Evolutionary conservation across 2,329 filamentous ascomycete genomes (phyloP).

Genomic region (Curvularia verruculosa): DNA sequence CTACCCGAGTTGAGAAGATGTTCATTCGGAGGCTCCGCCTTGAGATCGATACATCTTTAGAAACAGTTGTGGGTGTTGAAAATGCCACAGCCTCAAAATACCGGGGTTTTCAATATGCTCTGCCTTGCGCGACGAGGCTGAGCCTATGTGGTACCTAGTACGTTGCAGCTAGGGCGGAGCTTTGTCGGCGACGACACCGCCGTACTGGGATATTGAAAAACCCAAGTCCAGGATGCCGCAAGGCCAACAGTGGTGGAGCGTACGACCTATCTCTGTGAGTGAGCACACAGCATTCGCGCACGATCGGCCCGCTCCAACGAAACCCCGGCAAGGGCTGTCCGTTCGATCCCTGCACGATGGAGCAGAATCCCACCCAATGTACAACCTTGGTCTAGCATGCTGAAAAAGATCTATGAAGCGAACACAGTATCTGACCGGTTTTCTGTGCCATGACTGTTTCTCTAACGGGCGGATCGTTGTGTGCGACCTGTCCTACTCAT

Average conservation of each 20-base stretch:
- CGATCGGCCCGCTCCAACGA: constrained; percentile 10
- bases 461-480: constrained; percentile 10
- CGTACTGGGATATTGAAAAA: background rate
- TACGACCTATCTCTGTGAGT: background rate
- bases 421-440: constrained; percentile 10
- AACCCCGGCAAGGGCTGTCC: constrained; percentile 1
- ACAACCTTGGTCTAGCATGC: constrained; percentile 1
- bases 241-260: constrained; percentile 7
- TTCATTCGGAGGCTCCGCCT: background rate
- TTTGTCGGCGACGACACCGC: background rate
- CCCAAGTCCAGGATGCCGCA: constrained; percentile 1
- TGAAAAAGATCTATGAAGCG: constrained; percentile 1
- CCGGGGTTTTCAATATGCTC: background rate
- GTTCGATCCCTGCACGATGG: constrained; percentile 4
- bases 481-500: constrained; percentile 15
- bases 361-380: constrained; percentile 9
- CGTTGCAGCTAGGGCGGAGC: background rate
- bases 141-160: constrained; percentile 7
- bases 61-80: background rate
- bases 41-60: background rate
- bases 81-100: constrained; percentile 1
- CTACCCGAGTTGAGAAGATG: background rate
- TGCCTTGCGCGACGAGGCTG: constrained; percentile 19
- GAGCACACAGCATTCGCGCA: constrained; percentile 2
- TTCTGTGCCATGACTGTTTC: background rate